Evolutionary conservation across 352 stramenopile species (phyloP).

Genomic region (Blastocystis sp.): DNA sequence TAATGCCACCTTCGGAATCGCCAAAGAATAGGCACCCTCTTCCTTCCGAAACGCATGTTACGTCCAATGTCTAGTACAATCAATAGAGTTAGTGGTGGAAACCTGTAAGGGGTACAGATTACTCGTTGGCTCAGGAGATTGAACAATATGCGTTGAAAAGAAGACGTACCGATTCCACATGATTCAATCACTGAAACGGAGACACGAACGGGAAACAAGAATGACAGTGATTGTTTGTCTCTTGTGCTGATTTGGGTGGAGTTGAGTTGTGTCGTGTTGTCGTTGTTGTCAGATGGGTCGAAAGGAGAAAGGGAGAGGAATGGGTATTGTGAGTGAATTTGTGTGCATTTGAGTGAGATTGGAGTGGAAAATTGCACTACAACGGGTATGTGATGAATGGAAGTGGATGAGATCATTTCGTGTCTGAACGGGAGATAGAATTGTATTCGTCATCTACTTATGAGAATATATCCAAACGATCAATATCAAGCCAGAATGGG

Average conservation of each 20-base stretch:
- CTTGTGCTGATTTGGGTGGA: background rate
- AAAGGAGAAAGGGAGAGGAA: too few species aligned
- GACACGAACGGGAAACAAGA: background rate
- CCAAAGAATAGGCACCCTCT: constrained; percentile 19
- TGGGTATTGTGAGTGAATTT: too few species aligned
- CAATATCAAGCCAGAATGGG: too few species aligned
- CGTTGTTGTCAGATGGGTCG: too few species aligned
- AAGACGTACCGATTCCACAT: constrained; percentile 64
- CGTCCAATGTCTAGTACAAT: constrained; percentile 27
- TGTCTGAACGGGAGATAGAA: too few species aligned
- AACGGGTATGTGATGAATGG: too few species aligned
- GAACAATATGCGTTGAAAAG: constrained; percentile 64
- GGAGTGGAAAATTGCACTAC: background rate
- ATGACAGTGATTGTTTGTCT: background rate
- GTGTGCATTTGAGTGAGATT: too few species aligned
- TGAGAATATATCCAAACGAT: too few species aligned
- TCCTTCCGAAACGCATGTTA: constrained; percentile 44
- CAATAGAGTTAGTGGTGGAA: too few species aligned
- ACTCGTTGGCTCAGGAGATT: constrained; percentile 59
- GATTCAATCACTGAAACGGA: background rate
- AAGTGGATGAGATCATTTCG: too few species aligned
- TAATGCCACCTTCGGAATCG: constrained; percentile 70
- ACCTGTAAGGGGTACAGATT: constrained; percentile 60
- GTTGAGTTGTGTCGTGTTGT: too few species aligned
- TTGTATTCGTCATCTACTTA: too few species aligned